phyloP scores from a whole-genome alignment of 179 eudicot species.

The Actinidia arguta region DNA sequence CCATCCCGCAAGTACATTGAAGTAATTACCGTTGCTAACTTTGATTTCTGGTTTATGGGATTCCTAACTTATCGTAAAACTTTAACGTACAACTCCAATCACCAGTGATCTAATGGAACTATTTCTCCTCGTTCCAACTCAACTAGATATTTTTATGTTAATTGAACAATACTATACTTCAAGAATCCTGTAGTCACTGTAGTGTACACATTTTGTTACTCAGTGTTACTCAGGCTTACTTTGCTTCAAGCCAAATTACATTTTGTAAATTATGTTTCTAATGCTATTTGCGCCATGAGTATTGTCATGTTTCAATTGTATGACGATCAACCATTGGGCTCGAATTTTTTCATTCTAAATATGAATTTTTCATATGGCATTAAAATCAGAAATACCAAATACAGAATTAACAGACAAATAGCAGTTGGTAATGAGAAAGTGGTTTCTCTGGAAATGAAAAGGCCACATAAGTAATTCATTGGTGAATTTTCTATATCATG shows the following conservation, averaged over 20 bases:
- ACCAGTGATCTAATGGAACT: not conserved
- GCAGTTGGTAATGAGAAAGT: not conserved
- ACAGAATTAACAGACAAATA: not conserved
- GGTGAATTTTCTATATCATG: not conserved
- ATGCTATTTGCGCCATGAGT: not conserved
- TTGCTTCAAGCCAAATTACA: slow-evolving; percentile 1
- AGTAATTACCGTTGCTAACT: slow-evolving; percentile 56
- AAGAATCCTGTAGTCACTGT: not conserved
- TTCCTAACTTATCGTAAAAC: slow-evolving; percentile 50
- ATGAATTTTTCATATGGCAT: not conserved
- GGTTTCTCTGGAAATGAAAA: not conserved
- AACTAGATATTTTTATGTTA: not conserved
- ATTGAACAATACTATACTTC: not conserved
- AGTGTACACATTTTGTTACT: not conserved
- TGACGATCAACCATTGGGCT: slow-evolving; percentile 3
- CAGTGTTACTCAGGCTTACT: not conserved
- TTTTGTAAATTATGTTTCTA: not conserved
- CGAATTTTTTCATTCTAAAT: not conserved
- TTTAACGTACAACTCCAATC: slow-evolving; percentile 20
- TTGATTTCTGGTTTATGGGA: slow-evolving; percentile 76
- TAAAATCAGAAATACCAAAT: not conserved
- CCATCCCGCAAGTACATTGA: slow-evolving; percentile 57
- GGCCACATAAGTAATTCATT: not conserved
- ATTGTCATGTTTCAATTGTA: too few species aligned
- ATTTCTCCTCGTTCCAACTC: not conserved